phyloP scores from a whole-genome alignment of 768 basidiomycete species.

The Rhizopogon sp. region DNA sequence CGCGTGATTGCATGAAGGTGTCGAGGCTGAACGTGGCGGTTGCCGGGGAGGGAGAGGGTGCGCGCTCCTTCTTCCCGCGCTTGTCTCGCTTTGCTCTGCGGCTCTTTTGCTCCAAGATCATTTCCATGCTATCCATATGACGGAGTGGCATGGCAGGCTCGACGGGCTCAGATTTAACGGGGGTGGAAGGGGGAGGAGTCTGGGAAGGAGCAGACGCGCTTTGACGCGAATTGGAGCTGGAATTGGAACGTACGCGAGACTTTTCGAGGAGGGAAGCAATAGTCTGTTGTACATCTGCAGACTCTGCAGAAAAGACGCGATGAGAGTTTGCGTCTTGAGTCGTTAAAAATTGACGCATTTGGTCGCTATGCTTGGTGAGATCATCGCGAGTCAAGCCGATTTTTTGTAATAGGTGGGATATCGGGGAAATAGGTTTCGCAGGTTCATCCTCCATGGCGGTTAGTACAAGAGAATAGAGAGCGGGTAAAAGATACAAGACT shows the following conservation, averaged over 20 bases:
- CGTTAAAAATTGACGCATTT: conserved; percentile 78
- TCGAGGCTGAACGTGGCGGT: conserved; percentile 42
- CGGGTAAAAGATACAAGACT: background rate
- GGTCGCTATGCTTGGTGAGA: conserved; percentile 62
- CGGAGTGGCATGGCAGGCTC: conserved; percentile 47
- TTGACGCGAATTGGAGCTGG: conserved; percentile 40
- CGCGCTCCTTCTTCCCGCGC: conserved; percentile 41
- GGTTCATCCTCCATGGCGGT: conserved; percentile 16
- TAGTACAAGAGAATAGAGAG: background rate
- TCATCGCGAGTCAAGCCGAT: conserved; percentile 78
- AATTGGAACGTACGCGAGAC: conserved; percentile 39
- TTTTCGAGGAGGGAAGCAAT: conserved; percentile 33
- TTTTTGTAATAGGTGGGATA: conserved; percentile 64
- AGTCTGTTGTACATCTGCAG: conserved; percentile 30
- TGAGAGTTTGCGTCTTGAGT: conserved; percentile 42
- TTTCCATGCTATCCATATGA: conserved; percentile 71
- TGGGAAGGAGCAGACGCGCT: conserved; percentile 36
- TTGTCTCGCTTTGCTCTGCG: conserved; percentile 52
- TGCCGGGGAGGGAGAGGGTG: conserved; percentile 49
- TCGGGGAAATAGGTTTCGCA: conserved; percentile 49
- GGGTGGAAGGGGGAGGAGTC: conserved; percentile 47
- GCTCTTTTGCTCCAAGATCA: conserved; percentile 67
- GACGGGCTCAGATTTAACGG: conserved; percentile 58
- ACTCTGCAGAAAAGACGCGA: conserved; percentile 35
- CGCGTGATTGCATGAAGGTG: conserved; percentile 53